Base-by-base conservation (phyloP, 495 filamentous ascomycete species). In the Podospora tetraspora region DNA sequence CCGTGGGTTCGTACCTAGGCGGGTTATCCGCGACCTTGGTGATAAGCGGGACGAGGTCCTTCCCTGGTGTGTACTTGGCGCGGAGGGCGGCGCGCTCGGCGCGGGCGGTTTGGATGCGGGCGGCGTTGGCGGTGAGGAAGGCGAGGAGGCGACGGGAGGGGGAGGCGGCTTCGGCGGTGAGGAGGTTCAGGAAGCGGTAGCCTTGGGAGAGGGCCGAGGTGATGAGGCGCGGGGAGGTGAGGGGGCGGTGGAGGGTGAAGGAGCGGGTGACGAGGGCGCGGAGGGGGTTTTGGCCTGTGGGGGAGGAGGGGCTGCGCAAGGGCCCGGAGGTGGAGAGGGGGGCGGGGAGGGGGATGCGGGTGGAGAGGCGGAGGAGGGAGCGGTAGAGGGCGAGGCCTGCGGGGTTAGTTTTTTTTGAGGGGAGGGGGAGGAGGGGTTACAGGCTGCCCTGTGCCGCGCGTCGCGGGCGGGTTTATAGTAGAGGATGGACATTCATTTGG, bases 301-400 rank as follows among this genome's bases (percentile, higher is more conserved):
- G 43, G 43, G 43, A n/a, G 72, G 37, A 82, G 70, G 67, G 77
- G 69, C 72, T 80, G 76, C 22, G 59, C 29, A 32, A 19, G 61
- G 69, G 85, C 73, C 64, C 80, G 61, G 43, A 52, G 19, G 60
- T 68, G 52, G 69, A 79, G 76, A 77, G 81, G 72, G 71, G 79
- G 75, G 68, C 72, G 67, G 69, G 77, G 65, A 83, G 72, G n/a
- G 83, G 79, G 62, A 89, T 74, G 64, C 75, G 79, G 22, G 77
- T 73, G 72, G 80, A 87, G 80, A 86, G 85, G 69, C 84, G 86
- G 37, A 93, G 80, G 71, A 95, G 86, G 32, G 89, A 86, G 71
- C 89, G 84, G 76, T 89, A 93, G 63, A 95, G 88, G 37, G 90
- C 86, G 72, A 91, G 81, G 74, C 89, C 90, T 93, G 57, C 10